Percentiles rank a stretch among this genome's conserved stretches.
These are phyloP conservation scores for Calonectria pauciramosa DNA, from an alignment of 2,329 filamentous ascomycete genomes.

Conservation along the genomic window DNA sequence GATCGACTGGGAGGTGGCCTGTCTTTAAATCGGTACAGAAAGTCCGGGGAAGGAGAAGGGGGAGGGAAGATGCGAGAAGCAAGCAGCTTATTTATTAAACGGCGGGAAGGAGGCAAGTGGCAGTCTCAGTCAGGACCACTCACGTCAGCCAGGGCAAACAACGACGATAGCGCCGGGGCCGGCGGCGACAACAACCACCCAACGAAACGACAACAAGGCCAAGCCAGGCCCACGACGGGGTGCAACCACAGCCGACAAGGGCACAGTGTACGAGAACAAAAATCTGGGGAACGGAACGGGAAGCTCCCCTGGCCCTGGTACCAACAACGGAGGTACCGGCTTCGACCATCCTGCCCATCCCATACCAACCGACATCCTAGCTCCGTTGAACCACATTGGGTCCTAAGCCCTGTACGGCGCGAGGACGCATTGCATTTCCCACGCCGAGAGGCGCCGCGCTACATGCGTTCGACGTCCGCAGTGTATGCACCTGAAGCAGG, in stretches of 20 bases:
- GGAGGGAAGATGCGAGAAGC: conserved; percentile 33
- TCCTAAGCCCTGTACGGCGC: conserved; percentile 4
- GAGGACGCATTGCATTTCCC: conserved; percentile 23
- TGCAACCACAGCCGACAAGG: conserved; percentile 35
- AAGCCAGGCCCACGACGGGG: conserved; percentile 36
- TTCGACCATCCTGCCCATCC: conserved; percentile 20
- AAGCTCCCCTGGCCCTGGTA: conserved; percentile 40
- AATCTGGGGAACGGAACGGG: conserved; percentile 47
- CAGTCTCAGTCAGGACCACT: conserved; percentile 33
- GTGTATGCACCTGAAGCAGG: conserved; percentile 20
- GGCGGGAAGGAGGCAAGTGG: conserved; percentile 36
- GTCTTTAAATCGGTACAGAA: conserved; percentile 13
- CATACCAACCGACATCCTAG: conserved; percentile 21
- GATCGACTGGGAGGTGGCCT: not conserved
- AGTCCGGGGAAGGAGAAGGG: conserved; percentile 32
- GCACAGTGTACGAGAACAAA: conserved; percentile 31
- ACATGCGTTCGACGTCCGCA: conserved; percentile 3
- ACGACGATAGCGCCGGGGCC: conserved; percentile 28
- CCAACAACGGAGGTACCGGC: conserved; percentile 40
- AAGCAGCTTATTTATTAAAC: conserved; percentile 37
- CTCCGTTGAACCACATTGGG: conserved; percentile 16
- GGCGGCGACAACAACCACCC: conserved; percentile 29
- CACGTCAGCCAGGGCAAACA: conserved; percentile 36
- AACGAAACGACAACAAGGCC: conserved; percentile 21
- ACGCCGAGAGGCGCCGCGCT: not conserved